Conservation (phyloP, 768 basidiomycete genomes). For the Vararia minispora region DNA sequence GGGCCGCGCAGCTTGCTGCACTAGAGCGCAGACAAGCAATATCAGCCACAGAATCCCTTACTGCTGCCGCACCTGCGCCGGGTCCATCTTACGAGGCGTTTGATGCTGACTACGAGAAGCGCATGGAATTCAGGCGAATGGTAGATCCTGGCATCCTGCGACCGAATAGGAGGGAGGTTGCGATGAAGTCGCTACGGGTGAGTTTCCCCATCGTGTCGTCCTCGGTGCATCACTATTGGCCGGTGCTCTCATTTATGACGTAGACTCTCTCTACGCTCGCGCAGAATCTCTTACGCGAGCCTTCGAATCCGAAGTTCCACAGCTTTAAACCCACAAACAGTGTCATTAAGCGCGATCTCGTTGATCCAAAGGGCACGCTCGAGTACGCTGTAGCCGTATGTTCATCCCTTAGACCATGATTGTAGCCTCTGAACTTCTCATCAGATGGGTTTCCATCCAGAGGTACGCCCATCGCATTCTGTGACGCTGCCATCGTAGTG, state of each 20-base stretch:
- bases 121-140: constrained; percentile 62
- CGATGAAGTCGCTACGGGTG: constrained; percentile 57
- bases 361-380: constrained; percentile 61
- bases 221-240: constrained; percentile 11
- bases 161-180: constrained; percentile 52
- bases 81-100: constrained; percentile 14
- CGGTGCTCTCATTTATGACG: constrained; percentile 6
- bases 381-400: constrained; percentile 75
- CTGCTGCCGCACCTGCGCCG: not conserved
- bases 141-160: constrained; percentile 72
- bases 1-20: constrained; percentile 37
- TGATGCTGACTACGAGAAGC: constrained; percentile 47
- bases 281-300: constrained; percentile 65
- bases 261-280: constrained; percentile 60
- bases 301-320: constrained; percentile 60
- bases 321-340: constrained; percentile 70
- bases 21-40: constrained; percentile 17
- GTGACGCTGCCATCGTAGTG: not conserved
- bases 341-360: constrained; percentile 50
- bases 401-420: not conserved
- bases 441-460: constrained; percentile 38
- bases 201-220: constrained; percentile 13
- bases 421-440: not conserved
- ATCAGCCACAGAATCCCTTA: not conserved
- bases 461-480: constrained; percentile 28